Conservation (phyloP, 2,329 filamentous ascomycete genomes). For the Scytalidium sp. region DNA sequence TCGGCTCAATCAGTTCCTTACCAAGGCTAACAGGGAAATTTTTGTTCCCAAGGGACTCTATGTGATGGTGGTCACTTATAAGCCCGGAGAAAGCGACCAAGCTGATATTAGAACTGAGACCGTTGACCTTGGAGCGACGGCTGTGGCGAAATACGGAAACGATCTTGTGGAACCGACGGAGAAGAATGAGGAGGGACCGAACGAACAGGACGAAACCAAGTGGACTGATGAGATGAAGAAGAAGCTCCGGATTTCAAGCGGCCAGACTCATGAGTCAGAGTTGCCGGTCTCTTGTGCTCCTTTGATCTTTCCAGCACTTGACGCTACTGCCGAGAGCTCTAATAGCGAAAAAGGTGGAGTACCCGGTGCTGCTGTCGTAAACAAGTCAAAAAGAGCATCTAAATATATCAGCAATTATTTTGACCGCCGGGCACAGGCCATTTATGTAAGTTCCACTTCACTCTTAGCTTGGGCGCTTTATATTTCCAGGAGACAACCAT, state of each 20-base stretch:
- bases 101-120: not conserved
- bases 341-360: not conserved
- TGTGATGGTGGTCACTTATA: conserved; percentile 50
- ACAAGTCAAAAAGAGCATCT: not conserved
- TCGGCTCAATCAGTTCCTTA: conserved; percentile 45
- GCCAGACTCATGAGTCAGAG: not conserved
- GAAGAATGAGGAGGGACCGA: not conserved
- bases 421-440: conserved; percentile 1
- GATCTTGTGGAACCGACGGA: not conserved
- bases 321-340: not conserved
- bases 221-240: not conserved
- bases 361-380: not conserved
- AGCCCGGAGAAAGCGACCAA: conserved; percentile 29
- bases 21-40: conserved; percentile 49
- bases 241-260: not conserved
- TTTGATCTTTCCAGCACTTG: not conserved
- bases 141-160: not conserved
- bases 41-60: conserved; percentile 54
- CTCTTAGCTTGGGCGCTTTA: no score
- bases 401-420: conserved; percentile 1
- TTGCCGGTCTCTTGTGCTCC: not conserved
- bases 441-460: conserved; percentile 1
- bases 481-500: no score
- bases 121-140: not conserved
- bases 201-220: not conserved